Percentiles rank a stretch among this genome's conserved stretches.
Evolutionary conservation across 2,329 filamentous ascomycete genomes (phyloP).

Genomic region (Ascochyta fabae): DNA sequence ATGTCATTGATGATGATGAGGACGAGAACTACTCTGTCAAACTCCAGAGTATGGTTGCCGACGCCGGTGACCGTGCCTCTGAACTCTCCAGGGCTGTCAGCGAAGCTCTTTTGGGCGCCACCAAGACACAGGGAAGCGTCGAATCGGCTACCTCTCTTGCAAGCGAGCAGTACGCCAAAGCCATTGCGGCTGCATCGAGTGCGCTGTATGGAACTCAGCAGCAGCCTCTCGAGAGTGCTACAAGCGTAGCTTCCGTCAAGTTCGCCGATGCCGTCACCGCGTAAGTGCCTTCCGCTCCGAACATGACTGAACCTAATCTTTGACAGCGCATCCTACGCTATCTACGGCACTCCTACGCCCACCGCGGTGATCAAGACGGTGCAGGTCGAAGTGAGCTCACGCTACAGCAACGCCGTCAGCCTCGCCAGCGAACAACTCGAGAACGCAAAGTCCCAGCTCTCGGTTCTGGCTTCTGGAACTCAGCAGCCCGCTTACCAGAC

Average conservation of each 20-base stretch:
- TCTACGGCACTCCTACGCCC: constrained; percentile 60
- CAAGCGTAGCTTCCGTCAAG: constrained; percentile 60
- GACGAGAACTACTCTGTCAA: constrained; percentile 58
- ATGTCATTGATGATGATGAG: constrained; percentile 57
- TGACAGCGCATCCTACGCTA: constrained; percentile 59
- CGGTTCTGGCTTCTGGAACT: constrained; percentile 70
- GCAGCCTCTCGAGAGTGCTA: constrained; percentile 52
- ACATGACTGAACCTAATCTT: constrained; percentile 21
- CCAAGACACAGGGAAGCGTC: constrained; percentile 55
- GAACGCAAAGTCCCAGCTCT: constrained; percentile 71
- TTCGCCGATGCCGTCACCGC: constrained; percentile 65
- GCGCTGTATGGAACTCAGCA: constrained; percentile 60
- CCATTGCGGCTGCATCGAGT: constrained; percentile 63
- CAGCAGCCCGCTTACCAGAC: constrained; percentile 73
- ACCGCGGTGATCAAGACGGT: constrained; percentile 54
- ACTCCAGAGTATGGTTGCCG: constrained; percentile 58
- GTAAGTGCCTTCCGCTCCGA: constrained; percentile 46
- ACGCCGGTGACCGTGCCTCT: constrained; percentile 60
- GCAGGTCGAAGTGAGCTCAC: constrained; percentile 56
- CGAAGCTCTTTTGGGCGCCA: constrained; percentile 59
- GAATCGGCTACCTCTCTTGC: constrained; percentile 62
- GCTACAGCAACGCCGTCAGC: constrained; percentile 70
- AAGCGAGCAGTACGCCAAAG: constrained; percentile 63
- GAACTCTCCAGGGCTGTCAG: constrained; percentile 63
- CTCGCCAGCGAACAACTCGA: constrained; percentile 70